Percentiles rank a stretch among this genome's conserved stretches.
These are phyloP conservation scores for Arachnopeziza araneosa DNA, from an alignment of 2,329 filamentous ascomycete genomes.

Conservation along the genomic window DNA sequence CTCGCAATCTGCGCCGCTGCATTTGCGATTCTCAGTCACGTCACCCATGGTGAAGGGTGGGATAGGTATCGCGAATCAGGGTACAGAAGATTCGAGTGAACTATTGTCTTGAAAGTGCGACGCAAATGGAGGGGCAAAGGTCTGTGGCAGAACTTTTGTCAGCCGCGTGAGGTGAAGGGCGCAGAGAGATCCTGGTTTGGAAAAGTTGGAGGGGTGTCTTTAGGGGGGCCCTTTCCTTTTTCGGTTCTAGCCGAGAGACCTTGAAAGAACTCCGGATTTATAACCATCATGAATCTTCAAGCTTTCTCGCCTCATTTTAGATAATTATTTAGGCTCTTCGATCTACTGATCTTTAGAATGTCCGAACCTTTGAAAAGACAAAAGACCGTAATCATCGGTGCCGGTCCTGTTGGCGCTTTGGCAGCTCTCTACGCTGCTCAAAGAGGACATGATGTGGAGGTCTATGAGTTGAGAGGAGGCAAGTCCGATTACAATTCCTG, in stretches of 20 bases:
- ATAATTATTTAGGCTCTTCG: background rate
- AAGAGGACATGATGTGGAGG: constrained; percentile 81
- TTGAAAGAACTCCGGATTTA: background rate
- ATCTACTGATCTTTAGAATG: background rate
- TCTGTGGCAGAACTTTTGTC: constrained; percentile 16
- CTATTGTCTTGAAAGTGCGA: background rate
- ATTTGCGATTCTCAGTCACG: constrained; percentile 55
- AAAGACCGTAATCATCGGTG: constrained; percentile 73
- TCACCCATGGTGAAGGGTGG: background rate
- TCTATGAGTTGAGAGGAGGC: constrained; percentile 93
- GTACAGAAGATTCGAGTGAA: background rate
- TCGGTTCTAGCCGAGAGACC: background rate
- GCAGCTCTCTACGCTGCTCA: constrained; percentile 89
- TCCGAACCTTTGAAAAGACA: constrained; percentile 13
- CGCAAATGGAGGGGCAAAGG: constrained; percentile 13
- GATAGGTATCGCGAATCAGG: background rate
- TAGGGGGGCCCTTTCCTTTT: background rate
- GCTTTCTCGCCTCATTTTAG: background rate
- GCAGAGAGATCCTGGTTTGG: constrained; percentile 2
- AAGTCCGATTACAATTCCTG: constrained; percentile 24
- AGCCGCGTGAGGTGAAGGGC: constrained; percentile 13
- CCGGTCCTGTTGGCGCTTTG: constrained; percentile 86
- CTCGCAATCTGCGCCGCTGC: constrained; percentile 74
- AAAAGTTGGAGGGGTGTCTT: constrained; percentile 5
- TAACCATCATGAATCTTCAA: background rate